Evolutionary conservation across 2,329 filamentous ascomycete species (phyloP).

Genomic region (Ceratocystis alfenasii): DNA sequence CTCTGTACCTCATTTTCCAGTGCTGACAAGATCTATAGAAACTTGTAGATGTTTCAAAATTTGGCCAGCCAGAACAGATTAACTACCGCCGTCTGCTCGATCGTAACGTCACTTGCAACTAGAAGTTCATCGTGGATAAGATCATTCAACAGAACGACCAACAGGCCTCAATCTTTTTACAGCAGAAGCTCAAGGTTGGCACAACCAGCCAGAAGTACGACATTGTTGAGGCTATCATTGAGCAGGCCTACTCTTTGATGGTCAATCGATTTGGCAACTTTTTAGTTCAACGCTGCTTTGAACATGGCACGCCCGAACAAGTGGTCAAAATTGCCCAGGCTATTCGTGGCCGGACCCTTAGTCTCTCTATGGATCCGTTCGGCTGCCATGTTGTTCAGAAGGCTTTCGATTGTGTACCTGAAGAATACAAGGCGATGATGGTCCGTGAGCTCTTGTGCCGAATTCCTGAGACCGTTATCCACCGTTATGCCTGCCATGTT

Average conservation of each 20-base stretch:
- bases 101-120: slow-evolving; percentile 93
- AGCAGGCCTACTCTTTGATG: slow-evolving; percentile 91
- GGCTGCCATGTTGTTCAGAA: slow-evolving; percentile 98
- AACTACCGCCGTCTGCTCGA: slow-evolving; percentile 94
- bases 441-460: slow-evolving; percentile 92
- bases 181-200: slow-evolving; percentile 96
- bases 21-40: slow-evolving; percentile 13
- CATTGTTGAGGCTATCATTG: slow-evolving; percentile 91
- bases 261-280: slow-evolving; percentile 98
- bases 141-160: slow-evolving; percentile 99
- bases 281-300: slow-evolving; percentile 94
- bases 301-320: slow-evolving; percentile 90
- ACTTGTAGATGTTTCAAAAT: slow-evolving; percentile 8
- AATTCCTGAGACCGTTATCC: slow-evolving; percentile 95
- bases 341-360: slow-evolving; percentile 87
- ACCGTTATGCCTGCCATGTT: slow-evolving; percentile 96
- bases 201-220: slow-evolving; percentile 93
- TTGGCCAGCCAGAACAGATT: slow-evolving; percentile 60
- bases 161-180: slow-evolving; percentile 95
- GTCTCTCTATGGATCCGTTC: slow-evolving; percentile 95
- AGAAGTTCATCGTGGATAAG: slow-evolving; percentile 99
- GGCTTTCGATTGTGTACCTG: slow-evolving; percentile 92
- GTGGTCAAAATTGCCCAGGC: slow-evolving; percentile 88
- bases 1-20: not conserved
- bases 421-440: slow-evolving; percentile 97